Conservation (phyloP, 257 asterid species). For the Galeopsis tetrahit region DNA sequence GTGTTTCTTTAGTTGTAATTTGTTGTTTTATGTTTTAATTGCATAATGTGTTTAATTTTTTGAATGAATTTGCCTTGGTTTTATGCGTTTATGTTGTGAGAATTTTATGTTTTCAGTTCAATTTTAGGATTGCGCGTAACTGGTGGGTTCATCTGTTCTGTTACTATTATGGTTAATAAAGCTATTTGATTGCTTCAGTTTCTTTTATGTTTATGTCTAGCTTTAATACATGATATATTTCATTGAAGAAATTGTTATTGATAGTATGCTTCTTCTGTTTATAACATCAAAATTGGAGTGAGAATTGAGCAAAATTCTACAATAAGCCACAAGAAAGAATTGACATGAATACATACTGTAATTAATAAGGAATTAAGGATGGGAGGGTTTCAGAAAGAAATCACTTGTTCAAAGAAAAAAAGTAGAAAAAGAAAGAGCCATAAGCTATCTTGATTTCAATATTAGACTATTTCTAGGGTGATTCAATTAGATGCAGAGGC, state of each 20-base stretch:
- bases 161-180: conserved; percentile 18
- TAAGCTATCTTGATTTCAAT: conserved; percentile 20
- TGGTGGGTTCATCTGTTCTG: conserved; percentile 26
- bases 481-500: background rate
- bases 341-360: conserved; percentile 25
- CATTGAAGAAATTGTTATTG: background rate
- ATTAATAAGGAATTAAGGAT: background rate
- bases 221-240: background rate
- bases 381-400: conserved; percentile 8
- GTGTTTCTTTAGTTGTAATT: conserved; percentile 26
- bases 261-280: conserved; percentile 9
- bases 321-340: conserved; percentile 1
- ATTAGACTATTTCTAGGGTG: background rate
- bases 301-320: conserved; percentile 15
- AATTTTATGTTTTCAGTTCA: background rate
- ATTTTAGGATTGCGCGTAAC: conserved; percentile 28
- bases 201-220: conserved; percentile 20
- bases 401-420: background rate
- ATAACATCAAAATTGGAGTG: background rate
- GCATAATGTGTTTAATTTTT: conserved; percentile 23
- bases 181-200: conserved; percentile 17
- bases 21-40: conserved; percentile 6
- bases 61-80: conserved; percentile 30
- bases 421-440: background rate
- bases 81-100: conserved; percentile 10